These are phyloP conservation scores for Rhynchospora pubera DNA, from an alignment of 176 grass and related monocot genomes.

Conservation along the genomic window DNA sequence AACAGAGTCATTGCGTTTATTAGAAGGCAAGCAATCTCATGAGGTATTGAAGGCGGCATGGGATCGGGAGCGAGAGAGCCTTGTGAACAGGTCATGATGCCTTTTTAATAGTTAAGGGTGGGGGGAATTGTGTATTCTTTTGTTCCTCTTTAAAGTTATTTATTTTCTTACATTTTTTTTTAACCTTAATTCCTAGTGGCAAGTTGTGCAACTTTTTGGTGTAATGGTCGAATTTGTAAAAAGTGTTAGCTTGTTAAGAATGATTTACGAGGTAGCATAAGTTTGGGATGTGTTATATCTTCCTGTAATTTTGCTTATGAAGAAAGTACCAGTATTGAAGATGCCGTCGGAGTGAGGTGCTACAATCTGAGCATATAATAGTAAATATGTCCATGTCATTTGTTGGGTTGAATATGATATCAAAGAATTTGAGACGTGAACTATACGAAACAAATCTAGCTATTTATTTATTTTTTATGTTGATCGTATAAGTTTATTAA, in stretches of 20 bases:
- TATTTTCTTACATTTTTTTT: not conserved
- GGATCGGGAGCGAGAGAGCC: constrained; percentile 58
- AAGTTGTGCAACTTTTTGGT: constrained; percentile 11
- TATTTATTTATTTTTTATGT: no score
- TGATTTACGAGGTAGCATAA: not conserved
- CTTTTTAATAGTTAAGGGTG: not conserved
- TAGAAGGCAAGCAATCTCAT: constrained; percentile 39
- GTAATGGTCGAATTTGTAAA: constrained; percentile 10
- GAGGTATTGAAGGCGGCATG: constrained; percentile 49
- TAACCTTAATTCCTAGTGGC: not conserved
- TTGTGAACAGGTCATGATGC: constrained; percentile 42
- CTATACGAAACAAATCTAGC: no score
- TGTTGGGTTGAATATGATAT: no score
- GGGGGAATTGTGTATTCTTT: constrained; percentile 50
- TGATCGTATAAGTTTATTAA: no score
- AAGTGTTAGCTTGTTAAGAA: constrained; percentile 12
- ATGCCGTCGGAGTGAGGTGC: no score
- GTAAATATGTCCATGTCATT: no score
- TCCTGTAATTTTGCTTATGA: no score
- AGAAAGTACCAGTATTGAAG: no score
- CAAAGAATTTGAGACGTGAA: no score
- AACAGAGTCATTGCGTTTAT: constrained; percentile 32
- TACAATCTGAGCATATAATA: no score
- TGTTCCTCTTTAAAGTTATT: constrained; percentile 11
- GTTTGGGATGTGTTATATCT: not conserved